Conservation (phyloP, 2,329 filamentous ascomycete genomes). For the Coniochaeta ligniaria region DNA sequence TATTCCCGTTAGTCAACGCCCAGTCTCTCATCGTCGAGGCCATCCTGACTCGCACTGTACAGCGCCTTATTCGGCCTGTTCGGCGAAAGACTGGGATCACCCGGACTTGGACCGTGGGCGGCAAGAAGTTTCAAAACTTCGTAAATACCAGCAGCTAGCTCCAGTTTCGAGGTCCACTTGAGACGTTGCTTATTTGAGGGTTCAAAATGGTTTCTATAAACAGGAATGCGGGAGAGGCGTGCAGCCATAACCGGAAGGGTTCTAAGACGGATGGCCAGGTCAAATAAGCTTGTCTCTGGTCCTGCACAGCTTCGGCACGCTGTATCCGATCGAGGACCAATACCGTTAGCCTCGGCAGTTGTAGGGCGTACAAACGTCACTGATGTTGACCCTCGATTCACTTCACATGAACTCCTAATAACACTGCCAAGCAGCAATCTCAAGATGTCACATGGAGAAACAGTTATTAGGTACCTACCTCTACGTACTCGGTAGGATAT, state of each 20-base stretch:
- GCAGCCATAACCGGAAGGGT: background rate
- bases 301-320: background rate
- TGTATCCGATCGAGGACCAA: background rate
- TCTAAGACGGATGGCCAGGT: background rate
- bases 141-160: background rate
- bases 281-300: background rate
- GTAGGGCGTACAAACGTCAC: background rate
- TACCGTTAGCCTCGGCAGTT: background rate
- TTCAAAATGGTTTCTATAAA: background rate
- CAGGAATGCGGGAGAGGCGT: background rate
- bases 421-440: background rate
- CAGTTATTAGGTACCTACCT: too few relatives aligned
- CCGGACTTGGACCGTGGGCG: background rate
- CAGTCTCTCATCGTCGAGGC: background rate
- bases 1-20: background rate
- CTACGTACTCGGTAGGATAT: too few relatives aligned
- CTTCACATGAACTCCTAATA: too few relatives aligned
- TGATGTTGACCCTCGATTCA: background rate
- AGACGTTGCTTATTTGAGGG: background rate
- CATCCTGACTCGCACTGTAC: background rate
- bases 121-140: background rate
- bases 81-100: background rate
- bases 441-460: too few relatives aligned
- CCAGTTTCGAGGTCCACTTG: background rate
- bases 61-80: background rate